These are phyloP conservation scores for Pelomyxa schiedti DNA, from an alignment of 78 protist species.

Conservation along the genomic window DNA sequence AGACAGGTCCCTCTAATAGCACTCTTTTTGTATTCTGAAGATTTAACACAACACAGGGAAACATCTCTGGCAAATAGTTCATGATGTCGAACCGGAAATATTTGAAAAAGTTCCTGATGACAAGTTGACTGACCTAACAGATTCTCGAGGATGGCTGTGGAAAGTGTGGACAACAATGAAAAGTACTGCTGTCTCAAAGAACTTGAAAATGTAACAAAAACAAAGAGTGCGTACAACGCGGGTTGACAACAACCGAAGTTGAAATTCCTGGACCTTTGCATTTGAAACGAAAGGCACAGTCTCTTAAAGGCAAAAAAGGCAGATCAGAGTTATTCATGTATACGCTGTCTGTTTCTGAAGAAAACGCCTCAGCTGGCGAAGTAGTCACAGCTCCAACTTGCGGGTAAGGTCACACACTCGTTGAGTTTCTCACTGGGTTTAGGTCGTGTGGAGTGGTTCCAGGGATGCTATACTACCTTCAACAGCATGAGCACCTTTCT, in stretches of 20 bases:
- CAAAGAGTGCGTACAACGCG: neutral
- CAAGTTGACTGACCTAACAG: too few relatives aligned
- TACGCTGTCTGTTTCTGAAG: slow-evolving; percentile 36
- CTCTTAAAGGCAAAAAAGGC: neutral
- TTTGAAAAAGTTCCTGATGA: too few relatives aligned
- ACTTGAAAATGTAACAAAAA: neutral
- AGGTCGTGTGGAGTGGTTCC: slow-evolving; percentile 49
- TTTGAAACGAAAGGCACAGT: too few relatives aligned
- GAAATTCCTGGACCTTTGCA: too few relatives aligned
- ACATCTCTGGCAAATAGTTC: too few relatives aligned
- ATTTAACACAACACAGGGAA: too few relatives aligned
- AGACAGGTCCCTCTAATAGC: too few relatives aligned
- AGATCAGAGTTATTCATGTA: neutral
- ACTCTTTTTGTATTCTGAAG: too few relatives aligned
- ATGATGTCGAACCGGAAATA: too few relatives aligned
- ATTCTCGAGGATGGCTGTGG: too few relatives aligned
- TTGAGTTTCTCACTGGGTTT: too few relatives aligned
- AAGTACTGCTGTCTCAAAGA: neutral
- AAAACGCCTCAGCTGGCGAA: slow-evolving; percentile 27
- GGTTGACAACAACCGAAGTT: neutral
- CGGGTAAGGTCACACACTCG: too few relatives aligned
- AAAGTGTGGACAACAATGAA: neutral
- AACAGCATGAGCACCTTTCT: neutral
- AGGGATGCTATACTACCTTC: slow-evolving; percentile 8
- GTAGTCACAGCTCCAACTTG: slow-evolving; percentile 52